phyloP scores from a whole-genome alignment of 1,284 basidiomycete species.

The Polyporus tsugae region DNA sequence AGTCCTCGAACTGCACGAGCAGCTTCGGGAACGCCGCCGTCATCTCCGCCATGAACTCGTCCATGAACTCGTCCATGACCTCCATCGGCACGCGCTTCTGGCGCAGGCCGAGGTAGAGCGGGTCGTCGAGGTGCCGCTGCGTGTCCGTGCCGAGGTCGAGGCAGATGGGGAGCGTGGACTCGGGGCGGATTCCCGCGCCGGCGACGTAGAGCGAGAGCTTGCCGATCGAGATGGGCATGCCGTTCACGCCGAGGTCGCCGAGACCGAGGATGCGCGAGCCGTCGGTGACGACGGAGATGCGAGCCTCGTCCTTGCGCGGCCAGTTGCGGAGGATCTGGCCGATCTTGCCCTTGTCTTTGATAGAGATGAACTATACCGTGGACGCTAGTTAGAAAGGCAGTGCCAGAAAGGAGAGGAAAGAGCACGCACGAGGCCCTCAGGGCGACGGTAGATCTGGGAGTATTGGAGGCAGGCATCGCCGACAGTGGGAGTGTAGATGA shows the following conservation, averaged over 20 bases:
- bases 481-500: slow-evolving; percentile 94
- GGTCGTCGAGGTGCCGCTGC: slow-evolving; percentile 83
- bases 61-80: slow-evolving; percentile 86
- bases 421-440: slow-evolving; percentile 75
- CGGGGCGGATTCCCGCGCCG: slow-evolving; percentile 86
- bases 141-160: slow-evolving; percentile 92
- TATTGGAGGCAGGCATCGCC: slow-evolving; percentile 91
- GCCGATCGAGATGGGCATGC: slow-evolving; percentile 94
- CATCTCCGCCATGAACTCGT: slow-evolving; percentile 92
- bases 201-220: slow-evolving; percentile 94
- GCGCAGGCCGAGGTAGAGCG: slow-evolving; percentile 89
- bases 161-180: slow-evolving; percentile 87
- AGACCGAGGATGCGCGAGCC: slow-evolving; percentile 93
- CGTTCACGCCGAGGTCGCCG: slow-evolving; percentile 88
- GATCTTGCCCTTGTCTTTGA: slow-evolving; percentile 87
- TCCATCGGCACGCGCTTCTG: slow-evolving; percentile 72
- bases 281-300: slow-evolving; percentile 90
- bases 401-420: slow-evolving; percentile 10
- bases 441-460: slow-evolving; percentile 82
- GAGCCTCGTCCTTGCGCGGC: slow-evolving; percentile 77
- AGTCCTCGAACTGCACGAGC: slow-evolving; percentile 94
- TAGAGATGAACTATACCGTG: slow-evolving; percentile 74
- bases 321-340: slow-evolving; percentile 77
- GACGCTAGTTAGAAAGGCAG: slow-evolving; percentile 18
- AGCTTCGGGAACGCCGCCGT: slow-evolving; percentile 79